These are phyloP conservation scores for Pharus latifolius DNA, from an alignment of 176 grass and related monocot genomes.

Conservation along the genomic window DNA sequence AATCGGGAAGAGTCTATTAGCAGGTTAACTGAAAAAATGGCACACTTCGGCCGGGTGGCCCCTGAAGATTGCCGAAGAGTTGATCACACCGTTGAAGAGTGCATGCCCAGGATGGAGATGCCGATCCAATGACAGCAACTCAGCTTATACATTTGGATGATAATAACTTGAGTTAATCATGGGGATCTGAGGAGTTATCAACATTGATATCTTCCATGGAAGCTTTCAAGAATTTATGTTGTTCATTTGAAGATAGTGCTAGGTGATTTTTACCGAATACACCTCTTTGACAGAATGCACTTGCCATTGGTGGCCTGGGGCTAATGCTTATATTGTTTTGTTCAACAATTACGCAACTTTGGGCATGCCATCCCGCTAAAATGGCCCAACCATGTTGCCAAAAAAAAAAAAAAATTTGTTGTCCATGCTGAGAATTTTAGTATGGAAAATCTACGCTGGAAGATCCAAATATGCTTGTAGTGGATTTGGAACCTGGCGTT, in stretches of 20 bases:
- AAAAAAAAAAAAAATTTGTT: too few relatives aligned
- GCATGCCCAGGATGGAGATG: neutral
- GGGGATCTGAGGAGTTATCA: neutral
- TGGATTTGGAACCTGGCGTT: too few relatives aligned
- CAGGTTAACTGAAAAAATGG: slow-evolving; percentile 43
- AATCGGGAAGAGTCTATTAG: slow-evolving; percentile 57
- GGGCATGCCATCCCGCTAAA: too few relatives aligned
- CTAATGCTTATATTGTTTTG: too few relatives aligned
- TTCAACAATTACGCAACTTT: too few relatives aligned
- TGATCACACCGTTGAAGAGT: slow-evolving; percentile 5
- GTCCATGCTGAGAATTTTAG: too few relatives aligned
- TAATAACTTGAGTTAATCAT: neutral
- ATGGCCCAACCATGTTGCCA: too few relatives aligned
- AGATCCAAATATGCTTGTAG: too few relatives aligned
- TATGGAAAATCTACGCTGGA: too few relatives aligned
- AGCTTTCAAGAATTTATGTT: neutral
- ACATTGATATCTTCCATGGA: neutral
- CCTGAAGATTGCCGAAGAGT: slow-evolving; percentile 24
- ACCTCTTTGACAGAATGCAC: too few relatives aligned
- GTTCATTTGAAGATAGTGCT: neutral
- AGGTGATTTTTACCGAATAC: neutral
- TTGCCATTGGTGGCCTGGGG: too few relatives aligned
- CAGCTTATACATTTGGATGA: slow-evolving; percentile 2
- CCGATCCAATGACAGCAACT: neutral
- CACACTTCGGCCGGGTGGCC: slow-evolving; percentile 8